Conservation (phyloP, 1,284 basidiomycete species). For the Takashimella tepidaria region DNA sequence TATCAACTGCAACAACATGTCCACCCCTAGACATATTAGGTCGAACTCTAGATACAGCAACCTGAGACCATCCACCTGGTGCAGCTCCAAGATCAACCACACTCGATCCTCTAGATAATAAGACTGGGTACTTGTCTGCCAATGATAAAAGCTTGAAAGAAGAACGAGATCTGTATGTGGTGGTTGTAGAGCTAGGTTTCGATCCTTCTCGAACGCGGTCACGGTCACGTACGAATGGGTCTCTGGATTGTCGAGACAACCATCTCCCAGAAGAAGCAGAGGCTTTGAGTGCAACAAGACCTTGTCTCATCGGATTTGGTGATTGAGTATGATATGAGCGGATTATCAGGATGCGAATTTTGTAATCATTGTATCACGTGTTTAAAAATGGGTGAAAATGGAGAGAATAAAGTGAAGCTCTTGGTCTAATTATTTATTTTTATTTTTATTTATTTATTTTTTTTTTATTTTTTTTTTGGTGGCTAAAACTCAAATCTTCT, state of each 20-base stretch:
- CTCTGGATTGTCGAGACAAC: constrained; percentile 40
- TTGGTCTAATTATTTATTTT: too few relatives aligned
- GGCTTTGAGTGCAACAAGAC: too few relatives aligned
- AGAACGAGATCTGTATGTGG: constrained; percentile 64
- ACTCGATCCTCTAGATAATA: constrained; percentile 52
- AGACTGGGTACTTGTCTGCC: constrained; percentile 37
- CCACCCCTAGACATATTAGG: constrained; percentile 23
- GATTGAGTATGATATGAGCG: too few relatives aligned
- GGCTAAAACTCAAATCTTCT: too few relatives aligned
- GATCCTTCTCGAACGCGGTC: background rate
- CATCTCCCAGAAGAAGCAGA: constrained; percentile 42
- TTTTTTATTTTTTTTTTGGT: too few relatives aligned
- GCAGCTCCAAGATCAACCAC: constrained; percentile 81
- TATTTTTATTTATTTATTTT: too few relatives aligned
- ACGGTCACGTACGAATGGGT: constrained; percentile 41
- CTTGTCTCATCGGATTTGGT: too few relatives aligned
- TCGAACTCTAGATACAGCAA: constrained; percentile 53
- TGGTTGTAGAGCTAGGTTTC: constrained; percentile 23
- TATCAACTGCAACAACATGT: constrained; percentile 66
- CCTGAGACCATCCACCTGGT: constrained; percentile 84
- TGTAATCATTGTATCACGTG: too few relatives aligned
- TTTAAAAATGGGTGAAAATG: too few relatives aligned
- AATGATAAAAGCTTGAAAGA: constrained; percentile 67
- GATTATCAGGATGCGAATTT: too few relatives aligned
- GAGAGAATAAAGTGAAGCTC: too few relatives aligned